Percentiles rank a stretch among this genome's conserved stretches.
Conservation (phyloP, 1,284 basidiomycete species). For the Austroboletus novae-zelandiae region DNA sequence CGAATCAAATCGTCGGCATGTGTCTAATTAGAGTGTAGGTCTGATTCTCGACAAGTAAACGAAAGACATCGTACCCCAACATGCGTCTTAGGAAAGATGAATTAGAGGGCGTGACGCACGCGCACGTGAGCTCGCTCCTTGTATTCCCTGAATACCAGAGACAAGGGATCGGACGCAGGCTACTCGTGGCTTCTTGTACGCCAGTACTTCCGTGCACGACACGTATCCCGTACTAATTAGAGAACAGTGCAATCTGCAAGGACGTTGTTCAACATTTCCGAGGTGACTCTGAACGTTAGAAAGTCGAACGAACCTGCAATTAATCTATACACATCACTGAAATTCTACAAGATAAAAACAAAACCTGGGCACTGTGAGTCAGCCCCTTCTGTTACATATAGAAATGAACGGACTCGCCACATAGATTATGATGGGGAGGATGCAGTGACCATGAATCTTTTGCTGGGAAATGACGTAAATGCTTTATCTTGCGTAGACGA, state of each 20-base stretch:
- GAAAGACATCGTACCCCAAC: neutral
- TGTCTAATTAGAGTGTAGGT: constrained; percentile 13
- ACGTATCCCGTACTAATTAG: neutral
- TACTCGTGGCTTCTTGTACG: constrained; percentile 8
- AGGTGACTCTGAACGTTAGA: constrained; percentile 4
- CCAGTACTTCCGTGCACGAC: neutral
- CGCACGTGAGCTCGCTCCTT: constrained; percentile 5
- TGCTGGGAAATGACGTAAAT: constrained; percentile 1
- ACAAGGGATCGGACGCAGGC: constrained; percentile 2
- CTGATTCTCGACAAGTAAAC: too few relatives aligned
- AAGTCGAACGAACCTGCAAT: constrained; percentile 11
- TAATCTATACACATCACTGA: constrained; percentile 4
- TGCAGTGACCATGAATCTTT: constrained; percentile 3
- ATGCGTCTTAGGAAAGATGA: constrained; percentile 5
- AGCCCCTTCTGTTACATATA: neutral
- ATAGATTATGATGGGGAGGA: constrained; percentile 4
- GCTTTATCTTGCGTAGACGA: neutral
- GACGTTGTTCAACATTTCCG: neutral
- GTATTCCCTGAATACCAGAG: constrained; percentile 9
- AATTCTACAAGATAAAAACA: constrained; percentile 1
- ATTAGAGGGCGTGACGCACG: neutral
- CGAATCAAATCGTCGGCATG: constrained; percentile 5
- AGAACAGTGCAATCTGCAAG: constrained; percentile 5
- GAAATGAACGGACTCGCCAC: neutral
- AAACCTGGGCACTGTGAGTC: constrained; percentile 3